These are phyloP conservation scores for Bipolaris cookei DNA, from an alignment of 2,329 filamentous ascomycete species.

Conservation along the genomic window DNA sequence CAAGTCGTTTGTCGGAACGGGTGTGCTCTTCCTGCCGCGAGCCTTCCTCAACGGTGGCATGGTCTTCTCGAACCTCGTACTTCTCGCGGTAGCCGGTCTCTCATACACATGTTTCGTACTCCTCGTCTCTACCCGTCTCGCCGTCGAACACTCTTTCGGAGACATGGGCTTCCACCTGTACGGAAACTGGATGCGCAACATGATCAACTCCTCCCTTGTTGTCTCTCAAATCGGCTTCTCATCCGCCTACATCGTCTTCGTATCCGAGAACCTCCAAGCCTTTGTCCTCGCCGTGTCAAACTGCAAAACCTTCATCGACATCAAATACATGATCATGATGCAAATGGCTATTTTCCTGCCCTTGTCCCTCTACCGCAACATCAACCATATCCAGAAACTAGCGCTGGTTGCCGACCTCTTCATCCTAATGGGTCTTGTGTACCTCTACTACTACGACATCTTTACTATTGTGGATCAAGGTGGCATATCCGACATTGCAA, in stretches of 20 bases:
- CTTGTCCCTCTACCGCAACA: slow-evolving; percentile 91
- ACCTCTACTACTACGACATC: slow-evolving; percentile 95
- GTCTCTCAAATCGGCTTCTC: slow-evolving; percentile 95
- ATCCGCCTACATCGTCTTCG: slow-evolving; percentile 95
- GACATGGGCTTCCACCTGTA: slow-evolving; percentile 94
- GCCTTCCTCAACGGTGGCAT: slow-evolving; percentile 97
- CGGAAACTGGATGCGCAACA: slow-evolving; percentile 83
- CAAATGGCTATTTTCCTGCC: slow-evolving; percentile 96
- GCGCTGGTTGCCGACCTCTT: slow-evolving; percentile 93
- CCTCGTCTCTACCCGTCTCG: slow-evolving; percentile 83
- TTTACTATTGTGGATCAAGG: slow-evolving; percentile 75
- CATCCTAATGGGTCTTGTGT: slow-evolving; percentile 88
- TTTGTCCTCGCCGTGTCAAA: slow-evolving; percentile 91
- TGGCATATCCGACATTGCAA: slow-evolving; percentile 82
- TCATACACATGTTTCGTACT: slow-evolving; percentile 99
- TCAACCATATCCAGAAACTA: slow-evolving; percentile 95
- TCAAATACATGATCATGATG: slow-evolving; percentile 89
- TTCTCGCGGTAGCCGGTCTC: slow-evolving; percentile 82
- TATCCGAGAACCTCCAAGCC: slow-evolving; percentile 91
- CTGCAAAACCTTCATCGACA: slow-evolving; percentile 83
- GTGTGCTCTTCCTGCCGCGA: slow-evolving; percentile 88
- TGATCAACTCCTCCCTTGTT: slow-evolving; percentile 91
- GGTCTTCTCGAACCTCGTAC: slow-evolving; percentile 91
- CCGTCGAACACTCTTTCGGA: slow-evolving; percentile 92
- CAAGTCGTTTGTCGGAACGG: slow-evolving; percentile 97